Percentiles rank a stretch among this genome's conserved stretches.
phyloP scores from a whole-genome alignment of 176 grass and related monocot species.

The Carex kokanica region DNA sequence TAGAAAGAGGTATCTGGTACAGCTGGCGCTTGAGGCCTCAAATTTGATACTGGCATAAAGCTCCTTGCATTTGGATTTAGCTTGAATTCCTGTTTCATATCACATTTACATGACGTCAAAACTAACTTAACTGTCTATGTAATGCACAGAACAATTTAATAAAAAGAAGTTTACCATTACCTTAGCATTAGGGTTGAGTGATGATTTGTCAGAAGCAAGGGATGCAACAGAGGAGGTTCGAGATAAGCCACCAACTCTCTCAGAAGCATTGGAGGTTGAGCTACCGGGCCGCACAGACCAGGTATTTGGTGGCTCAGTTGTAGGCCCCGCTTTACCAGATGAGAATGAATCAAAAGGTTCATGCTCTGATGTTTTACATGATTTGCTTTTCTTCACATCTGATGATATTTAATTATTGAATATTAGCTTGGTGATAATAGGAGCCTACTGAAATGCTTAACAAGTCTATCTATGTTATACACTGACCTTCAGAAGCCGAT shows the following conservation, averaged over 20 bases:
- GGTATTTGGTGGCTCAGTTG: not conserved
- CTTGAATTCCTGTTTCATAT: constrained; percentile 40
- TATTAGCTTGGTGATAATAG: not conserved
- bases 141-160: not conserved
- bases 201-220: constrained; percentile 39
- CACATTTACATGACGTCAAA: constrained; percentile 10
- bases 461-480: not conserved
- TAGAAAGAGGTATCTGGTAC: constrained; percentile 12
- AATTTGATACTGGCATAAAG: constrained; percentile 32
- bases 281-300: constrained; percentile 9
- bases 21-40: constrained; percentile 26
- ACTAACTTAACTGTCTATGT: not conserved
- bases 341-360: constrained; percentile 20
- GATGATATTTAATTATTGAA: not conserved
- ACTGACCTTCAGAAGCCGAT: constrained; percentile 29
- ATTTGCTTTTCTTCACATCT: constrained; percentile 22
- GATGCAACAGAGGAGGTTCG: constrained; percentile 37
- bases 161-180: constrained; percentile 4
- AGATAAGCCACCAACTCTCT: constrained; percentile 25
- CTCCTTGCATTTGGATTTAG: constrained; percentile 42
- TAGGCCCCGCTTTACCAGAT: not conserved
- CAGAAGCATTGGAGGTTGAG: constrained; percentile 27
- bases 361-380: constrained; percentile 6
- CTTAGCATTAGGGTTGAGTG: constrained; percentile 43
- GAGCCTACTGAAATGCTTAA: constrained; percentile 8